Evolutionary conservation across 371 early-diverging fungal species (phyloP), one percentile per base, ranked within the genome.

Genomic region (Rhizopus sp.): DNA sequence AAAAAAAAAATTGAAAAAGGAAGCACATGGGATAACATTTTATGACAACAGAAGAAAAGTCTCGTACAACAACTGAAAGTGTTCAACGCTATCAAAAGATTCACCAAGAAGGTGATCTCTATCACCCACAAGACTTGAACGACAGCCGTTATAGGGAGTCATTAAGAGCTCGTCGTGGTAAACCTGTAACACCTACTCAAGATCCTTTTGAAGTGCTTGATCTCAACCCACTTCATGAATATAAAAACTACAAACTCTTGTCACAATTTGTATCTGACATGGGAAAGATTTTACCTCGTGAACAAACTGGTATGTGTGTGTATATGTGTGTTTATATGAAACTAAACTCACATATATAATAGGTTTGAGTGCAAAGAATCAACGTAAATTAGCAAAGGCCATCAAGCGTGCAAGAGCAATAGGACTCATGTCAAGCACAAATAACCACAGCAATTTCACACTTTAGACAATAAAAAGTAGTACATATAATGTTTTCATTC

Each of bases 401-500:
- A 89, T 93, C 47, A 91, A 90, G 66, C 80, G 94, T 59, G 91
- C 93, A 10, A 84, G 92, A 55, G 88, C 91, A 4, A 85, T 92
- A 81, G 93, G 80, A 13, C 61, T 80, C 16, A 75, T 80, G 75
- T 76, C 80, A 31, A 73, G 72, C 55, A 80, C 78, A 6, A 66
- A 60, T 53, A 68, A 70, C 10, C 62, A 55, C 46, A 58, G 44
- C 30, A 58, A 66, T 10, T 62, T 62, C 52, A 60, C 48, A 51
- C 51, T 62, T 37, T 48, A 6, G 35, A 3, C 12, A 56, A 48
- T 37, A 55, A 35, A 51, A 30, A 50, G 16, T n/a, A n/a, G n/a
- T 17, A 38, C 35, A 6, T 50, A 34, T 42, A 59, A 35, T 10
- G 41, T 50, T 37, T 30, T 56, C 59, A 66, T 58, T 72, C 63